Percentiles rank a stretch among this genome's conserved stretches.
phyloP scores from a whole-genome alignment of 495 filamentous ascomycete species.

The Penicillium lagena region DNA sequence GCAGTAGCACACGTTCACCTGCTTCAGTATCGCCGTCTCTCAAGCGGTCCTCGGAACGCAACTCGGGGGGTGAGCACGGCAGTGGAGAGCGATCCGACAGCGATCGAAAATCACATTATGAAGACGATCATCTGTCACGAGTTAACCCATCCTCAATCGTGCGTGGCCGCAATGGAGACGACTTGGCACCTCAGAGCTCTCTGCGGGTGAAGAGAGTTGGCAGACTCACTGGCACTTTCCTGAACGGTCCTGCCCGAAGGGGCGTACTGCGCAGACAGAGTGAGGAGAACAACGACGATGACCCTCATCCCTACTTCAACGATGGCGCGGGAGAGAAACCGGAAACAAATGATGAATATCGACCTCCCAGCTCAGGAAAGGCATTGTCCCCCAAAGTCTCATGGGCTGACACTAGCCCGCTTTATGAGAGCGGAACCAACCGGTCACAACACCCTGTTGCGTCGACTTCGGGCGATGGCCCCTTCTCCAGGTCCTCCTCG shows the following conservation, averaged over 20 bases:
- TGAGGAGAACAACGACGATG: slow-evolving; percentile 55
- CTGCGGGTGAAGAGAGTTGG: slow-evolving; percentile 68
- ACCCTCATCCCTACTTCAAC: slow-evolving; percentile 15
- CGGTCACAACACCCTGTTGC: slow-evolving; percentile 17
- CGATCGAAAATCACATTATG: slow-evolving; percentile 34
- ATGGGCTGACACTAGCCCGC: slow-evolving; percentile 40
- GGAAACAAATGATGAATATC: slow-evolving; percentile 19
- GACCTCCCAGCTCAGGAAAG: slow-evolving; percentile 22
- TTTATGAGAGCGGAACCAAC: slow-evolving; percentile 17
- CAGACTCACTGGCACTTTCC: slow-evolving; percentile 63
- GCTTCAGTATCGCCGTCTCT: slow-evolving; percentile 36
- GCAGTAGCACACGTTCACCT: slow-evolving; percentile 30
- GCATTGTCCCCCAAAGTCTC: slow-evolving; percentile 37
- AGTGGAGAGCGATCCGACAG: slow-evolving; percentile 38
- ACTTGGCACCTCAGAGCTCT: slow-evolving; percentile 57
- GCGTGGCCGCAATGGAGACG: slow-evolving; percentile 43
- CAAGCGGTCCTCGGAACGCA: slow-evolving; percentile 28
- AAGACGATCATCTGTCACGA: slow-evolving; percentile 40
- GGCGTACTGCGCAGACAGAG: slow-evolving; percentile 64
- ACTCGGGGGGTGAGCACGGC: slow-evolving; percentile 28
- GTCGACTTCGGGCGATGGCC: slow-evolving; percentile 17
- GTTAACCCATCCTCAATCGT: slow-evolving; percentile 45
- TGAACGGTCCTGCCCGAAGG: slow-evolving; percentile 68
- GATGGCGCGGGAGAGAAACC: slow-evolving; percentile 22
- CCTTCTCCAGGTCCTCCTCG: slow-evolving; percentile 33